Evolutionary conservation across 768 basidiomycete genomes (phyloP).

Genomic region (Flagelloscypha sp.): DNA sequence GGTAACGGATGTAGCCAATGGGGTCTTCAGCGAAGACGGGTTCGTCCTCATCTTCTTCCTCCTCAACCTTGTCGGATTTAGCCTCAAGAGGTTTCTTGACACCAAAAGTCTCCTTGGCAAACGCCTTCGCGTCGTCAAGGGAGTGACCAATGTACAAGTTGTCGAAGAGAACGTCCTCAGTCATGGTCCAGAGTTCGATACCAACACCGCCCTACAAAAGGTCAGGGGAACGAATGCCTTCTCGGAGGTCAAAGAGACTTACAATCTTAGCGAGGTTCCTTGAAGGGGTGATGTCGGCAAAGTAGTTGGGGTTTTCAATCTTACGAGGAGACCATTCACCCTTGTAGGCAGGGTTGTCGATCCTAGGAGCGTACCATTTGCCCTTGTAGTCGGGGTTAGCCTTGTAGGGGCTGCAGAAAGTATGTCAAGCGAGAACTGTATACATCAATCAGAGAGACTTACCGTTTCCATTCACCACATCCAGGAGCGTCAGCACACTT

Average conservation of each 20-base stretch:
- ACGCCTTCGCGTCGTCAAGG: conserved; percentile 67
- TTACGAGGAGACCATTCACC: conserved; percentile 88
- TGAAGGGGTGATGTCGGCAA: conserved; percentile 78
- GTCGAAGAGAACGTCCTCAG: conserved; percentile 87
- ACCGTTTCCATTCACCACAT: conserved; percentile 93
- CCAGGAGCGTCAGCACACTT: conserved; percentile 85
- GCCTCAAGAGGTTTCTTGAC: conserved; percentile 83
- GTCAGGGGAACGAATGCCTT: conserved; percentile 3
- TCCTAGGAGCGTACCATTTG: conserved; percentile 92
- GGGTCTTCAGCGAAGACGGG: conserved; percentile 65
- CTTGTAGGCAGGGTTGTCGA: conserved; percentile 97
- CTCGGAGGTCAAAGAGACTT: conserved; percentile 17
- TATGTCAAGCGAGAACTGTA: conserved; percentile 1
- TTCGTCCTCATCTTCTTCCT: conserved; percentile 33
- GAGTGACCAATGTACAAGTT: conserved; percentile 95
- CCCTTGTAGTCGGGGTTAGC: conserved; percentile 95
- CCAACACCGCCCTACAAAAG: conserved; percentile 76
- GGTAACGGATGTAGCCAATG: conserved; percentile 68
- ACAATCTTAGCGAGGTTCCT: conserved; percentile 83
- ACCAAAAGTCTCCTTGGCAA: conserved; percentile 85
- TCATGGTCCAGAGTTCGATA: conserved; percentile 99
- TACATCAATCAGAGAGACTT: conserved; percentile 14
- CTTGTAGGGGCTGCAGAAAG: conserved; percentile 65
- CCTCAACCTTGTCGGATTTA: conserved; percentile 47
- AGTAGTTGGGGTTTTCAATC: conserved; percentile 87